phyloP scores from a whole-genome alignment of 2,329 filamentous ascomycete species.

The Penicillium sp. region DNA sequence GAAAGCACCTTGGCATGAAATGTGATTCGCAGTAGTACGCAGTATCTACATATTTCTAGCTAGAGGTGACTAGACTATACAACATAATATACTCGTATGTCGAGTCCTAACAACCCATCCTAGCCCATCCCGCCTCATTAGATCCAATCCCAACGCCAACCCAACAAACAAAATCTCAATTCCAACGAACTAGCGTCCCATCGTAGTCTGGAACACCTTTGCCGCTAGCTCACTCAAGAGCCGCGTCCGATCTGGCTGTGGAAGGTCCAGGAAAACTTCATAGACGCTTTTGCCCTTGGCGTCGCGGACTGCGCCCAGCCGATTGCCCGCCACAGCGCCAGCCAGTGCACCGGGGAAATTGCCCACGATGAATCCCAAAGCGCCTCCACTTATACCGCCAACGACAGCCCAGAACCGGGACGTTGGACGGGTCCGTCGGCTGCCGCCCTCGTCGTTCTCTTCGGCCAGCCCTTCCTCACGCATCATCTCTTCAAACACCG shows the following conservation, averaged over 20 bases:
- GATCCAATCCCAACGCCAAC: conserved; percentile 5
- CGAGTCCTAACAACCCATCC: background rate
- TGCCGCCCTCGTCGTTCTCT: conserved; percentile 51
- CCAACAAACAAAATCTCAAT: background rate
- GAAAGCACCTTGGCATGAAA: background rate
- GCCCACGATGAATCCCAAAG: conserved; percentile 89
- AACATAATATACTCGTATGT: background rate
- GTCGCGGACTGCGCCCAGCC: conserved; percentile 84
- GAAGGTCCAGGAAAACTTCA: conserved; percentile 79
- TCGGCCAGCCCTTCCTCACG: conserved; percentile 78
- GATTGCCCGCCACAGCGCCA: conserved; percentile 85
- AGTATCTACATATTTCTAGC: background rate
- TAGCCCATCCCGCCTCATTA: background rate
- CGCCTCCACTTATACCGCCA: conserved; percentile 79
- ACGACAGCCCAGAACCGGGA: conserved; percentile 80
- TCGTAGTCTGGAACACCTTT: conserved; percentile 63
- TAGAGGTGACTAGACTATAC: background rate
- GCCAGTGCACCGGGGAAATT: conserved; percentile 86
- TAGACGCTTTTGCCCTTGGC: conserved; percentile 93
- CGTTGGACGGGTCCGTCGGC: conserved; percentile 46
- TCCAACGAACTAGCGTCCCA: conserved; percentile 23
- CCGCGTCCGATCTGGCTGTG: conserved; percentile 72
- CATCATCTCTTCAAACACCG: conserved; percentile 86
- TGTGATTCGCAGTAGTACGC: background rate
- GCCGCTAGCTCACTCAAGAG: conserved; percentile 78